Conservation (phyloP, 2,329 filamentous ascomycete genomes). For the Colletotrichum camelliae region DNA sequence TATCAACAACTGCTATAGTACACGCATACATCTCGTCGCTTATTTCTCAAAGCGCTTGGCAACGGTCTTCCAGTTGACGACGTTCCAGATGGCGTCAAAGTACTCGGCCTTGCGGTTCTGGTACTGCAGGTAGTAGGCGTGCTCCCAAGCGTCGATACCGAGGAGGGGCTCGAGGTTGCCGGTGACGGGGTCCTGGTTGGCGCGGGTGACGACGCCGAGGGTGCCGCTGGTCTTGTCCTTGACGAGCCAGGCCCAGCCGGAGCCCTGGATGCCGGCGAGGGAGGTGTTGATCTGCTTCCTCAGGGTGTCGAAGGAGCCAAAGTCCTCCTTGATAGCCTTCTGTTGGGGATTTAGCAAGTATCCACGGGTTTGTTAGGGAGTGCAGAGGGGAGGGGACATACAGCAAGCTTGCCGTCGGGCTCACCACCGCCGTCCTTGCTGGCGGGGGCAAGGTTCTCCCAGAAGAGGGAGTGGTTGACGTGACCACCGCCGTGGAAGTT, state of each 20-base stretch:
- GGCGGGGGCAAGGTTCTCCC: constrained; percentile 78
- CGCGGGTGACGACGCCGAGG: constrained; percentile 70
- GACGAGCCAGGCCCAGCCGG: constrained; percentile 90
- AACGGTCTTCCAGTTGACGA: constrained; percentile 94
- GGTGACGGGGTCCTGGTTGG: constrained; percentile 89
- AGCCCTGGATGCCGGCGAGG: constrained; percentile 80
- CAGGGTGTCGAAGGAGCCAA: constrained; percentile 70
- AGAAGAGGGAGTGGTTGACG: constrained; percentile 87
- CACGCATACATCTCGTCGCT: constrained; percentile 3
- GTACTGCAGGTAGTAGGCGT: constrained; percentile 95
- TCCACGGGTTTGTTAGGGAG: no score
- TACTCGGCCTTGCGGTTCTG: constrained; percentile 98
- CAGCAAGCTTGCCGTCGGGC: constrained; percentile 65
- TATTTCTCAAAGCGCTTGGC: constrained; percentile 73
- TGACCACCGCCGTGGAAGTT: constrained; percentile 87
- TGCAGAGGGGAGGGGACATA: constrained; percentile 46
- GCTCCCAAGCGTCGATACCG: constrained; percentile 95
- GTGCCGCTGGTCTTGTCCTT: constrained; percentile 69
- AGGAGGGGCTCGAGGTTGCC: constrained; percentile 83
- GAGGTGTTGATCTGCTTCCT: constrained; percentile 71
- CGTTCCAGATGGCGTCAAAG: constrained; percentile 92
- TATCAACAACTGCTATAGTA: constrained; percentile 18
- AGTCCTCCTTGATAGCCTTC: constrained; percentile 68
- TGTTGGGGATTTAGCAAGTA: constrained; percentile 24
- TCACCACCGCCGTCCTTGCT: constrained; percentile 67